Base-by-base conservation (phyloP, 176 grass and related monocot species). In the Triticum monococcum region DNA sequence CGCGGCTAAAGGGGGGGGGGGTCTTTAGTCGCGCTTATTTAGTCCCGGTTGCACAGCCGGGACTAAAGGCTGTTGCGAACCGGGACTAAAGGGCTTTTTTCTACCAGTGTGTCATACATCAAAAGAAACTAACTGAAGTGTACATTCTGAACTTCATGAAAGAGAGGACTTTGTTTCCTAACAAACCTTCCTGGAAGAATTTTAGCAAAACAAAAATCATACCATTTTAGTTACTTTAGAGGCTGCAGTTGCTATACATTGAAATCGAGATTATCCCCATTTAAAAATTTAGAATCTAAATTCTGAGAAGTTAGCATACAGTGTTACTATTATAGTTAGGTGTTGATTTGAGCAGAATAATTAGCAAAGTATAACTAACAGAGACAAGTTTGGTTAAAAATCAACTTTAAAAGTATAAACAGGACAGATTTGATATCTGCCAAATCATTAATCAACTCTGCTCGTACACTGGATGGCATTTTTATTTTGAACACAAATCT, bases 371-470 rank as follows among this genome's bases (percentile, higher is more conserved):
- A 86, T 28, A 70, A 52, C 38, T 37, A 40, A 50, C 2, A 38
- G 28, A 73, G 64, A 35, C 24, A 76, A 65, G 8, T 24, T 40
- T 7, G 12, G 68, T 11, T 38, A 30, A 26, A 75, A 36, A 7
- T 86, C 65, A 65, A 43, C 41, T 66, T 37, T 7, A 37, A 37
- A 37, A 37, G 7, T 37, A 37, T 37, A 37, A n/a, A n/a, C n/a
- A n/a, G n/a, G n/a, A n/a, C n/a, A n/a, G n/a, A n/a, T n/a, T n/a
- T n/a, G n/a, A n/a, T n/a, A n/a, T n/a, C 93, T 61, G 96, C 96
- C 90, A 98, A 85, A 92, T 94, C 91, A 88, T 98, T 96, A 68
- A 98, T 96, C 73, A 98, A 81, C 71, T 92, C 91, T 81, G 91
- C 90, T 79, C 90, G 38, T 41, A 41, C 38, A 41, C 38, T 2